A percentile compares a stretch with the other conserved stretches of the same genome.
Conservation (phyloP, 495 filamentous ascomycete genomes). For the Neurospora sp. region DNA sequence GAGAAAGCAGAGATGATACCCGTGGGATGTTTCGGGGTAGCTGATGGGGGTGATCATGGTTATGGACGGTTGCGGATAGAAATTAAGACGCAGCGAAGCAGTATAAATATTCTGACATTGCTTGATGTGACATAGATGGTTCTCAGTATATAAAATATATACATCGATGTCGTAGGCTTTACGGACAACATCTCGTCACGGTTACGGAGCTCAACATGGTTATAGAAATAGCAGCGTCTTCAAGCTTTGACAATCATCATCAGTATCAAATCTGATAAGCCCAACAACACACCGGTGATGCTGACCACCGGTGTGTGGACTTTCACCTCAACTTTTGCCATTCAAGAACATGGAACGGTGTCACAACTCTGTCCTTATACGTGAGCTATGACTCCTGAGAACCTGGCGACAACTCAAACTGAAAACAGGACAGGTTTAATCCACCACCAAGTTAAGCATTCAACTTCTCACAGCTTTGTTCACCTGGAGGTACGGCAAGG, state of each 20-base stretch:
- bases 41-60: not conserved
- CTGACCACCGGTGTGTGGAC: not conserved
- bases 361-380: too few species aligned
- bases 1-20: not conserved
- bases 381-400: too few species aligned
- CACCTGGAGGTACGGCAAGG: not conserved
- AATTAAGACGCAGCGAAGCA: not conserved
- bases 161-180: not conserved
- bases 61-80: not conserved
- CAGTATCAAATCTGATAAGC: not conserved
- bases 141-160: not conserved
- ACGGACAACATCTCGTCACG: not conserved
- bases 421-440: too few species aligned
- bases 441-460: too few species aligned
- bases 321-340: too few species aligned
- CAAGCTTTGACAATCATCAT: not conserved
- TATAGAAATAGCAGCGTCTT: not conserved
- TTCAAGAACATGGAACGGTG: too few species aligned
- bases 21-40: not conserved
- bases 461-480: too few species aligned
- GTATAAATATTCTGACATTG: not conserved
- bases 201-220: too few species aligned
- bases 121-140: not conserved
- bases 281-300: not conserved
- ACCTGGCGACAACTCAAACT: too few species aligned